These are phyloP conservation scores for Penicillium sumatraense DNA, from an alignment of 2,329 filamentous ascomycete species.

Conservation along the genomic window DNA sequence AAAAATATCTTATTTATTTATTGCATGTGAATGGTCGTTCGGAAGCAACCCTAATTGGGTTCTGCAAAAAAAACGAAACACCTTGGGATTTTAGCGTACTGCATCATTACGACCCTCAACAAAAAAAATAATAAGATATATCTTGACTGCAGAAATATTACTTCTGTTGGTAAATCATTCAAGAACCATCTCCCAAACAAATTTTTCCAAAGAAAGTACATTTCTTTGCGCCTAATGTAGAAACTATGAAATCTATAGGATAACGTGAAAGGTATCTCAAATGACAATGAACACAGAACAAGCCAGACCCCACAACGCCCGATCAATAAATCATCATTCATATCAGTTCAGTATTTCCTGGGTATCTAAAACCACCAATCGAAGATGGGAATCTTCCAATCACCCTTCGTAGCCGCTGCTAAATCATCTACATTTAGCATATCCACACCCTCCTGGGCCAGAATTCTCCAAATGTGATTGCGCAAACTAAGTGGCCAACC, in stretches of 20 bases:
- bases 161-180: no score
- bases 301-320: background rate
- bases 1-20: slow-evolving; percentile 1
- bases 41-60: slow-evolving; percentile 2
- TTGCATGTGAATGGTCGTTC: slow-evolving; percentile 9
- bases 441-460: slow-evolving; percentile 60
- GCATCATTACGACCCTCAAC: slow-evolving; percentile 8
- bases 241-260: slow-evolving; percentile 6
- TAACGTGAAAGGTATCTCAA: slow-evolving; percentile 16
- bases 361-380: slow-evolving; percentile 37
- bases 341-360: background rate
- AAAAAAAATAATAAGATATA: background rate
- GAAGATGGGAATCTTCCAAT: slow-evolving; percentile 50
- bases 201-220: background rate
- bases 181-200: background rate
- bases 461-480: slow-evolving; percentile 59
- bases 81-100: slow-evolving; percentile 8
- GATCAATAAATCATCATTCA: slow-evolving; percentile 9
- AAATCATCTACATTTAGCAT: slow-evolving; percentile 64
- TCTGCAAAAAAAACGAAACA: background rate
- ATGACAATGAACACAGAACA: background rate
- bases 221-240: background rate
- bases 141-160: background rate
- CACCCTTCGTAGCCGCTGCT: slow-evolving; percentile 49
- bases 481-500: slow-evolving; percentile 59